phyloP scores from a whole-genome alignment of 176 grass and related monocot species.

The Musa troglodytarum region DNA sequence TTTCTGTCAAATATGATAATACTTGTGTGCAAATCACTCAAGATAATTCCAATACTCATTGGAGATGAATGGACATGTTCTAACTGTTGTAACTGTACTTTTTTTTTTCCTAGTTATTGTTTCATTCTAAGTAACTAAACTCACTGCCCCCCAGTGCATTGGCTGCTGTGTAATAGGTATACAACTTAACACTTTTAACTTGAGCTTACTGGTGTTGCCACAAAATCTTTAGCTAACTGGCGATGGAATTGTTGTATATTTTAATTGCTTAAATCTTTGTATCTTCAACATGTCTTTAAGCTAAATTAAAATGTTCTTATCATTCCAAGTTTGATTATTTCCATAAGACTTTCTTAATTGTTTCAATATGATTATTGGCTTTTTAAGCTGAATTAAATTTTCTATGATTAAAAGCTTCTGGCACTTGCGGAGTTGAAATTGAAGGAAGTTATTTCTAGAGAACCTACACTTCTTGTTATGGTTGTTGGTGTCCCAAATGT shows the following conservation, averaged over 20 bases:
- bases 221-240: too few species aligned
- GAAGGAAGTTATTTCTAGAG: conserved; percentile 80
- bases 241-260: neutral
- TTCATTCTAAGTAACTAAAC: too few species aligned
- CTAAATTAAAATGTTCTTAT: neutral
- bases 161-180: too few species aligned
- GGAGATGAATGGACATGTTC: too few species aligned
- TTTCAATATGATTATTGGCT: neutral
- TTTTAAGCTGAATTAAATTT: neutral
- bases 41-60: too few species aligned
- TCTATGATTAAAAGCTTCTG: conserved; percentile 48
- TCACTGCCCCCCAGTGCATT: too few species aligned
- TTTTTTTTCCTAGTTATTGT: too few species aligned
- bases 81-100: too few species aligned
- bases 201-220: too few species aligned
- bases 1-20: too few species aligned
- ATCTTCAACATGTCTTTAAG: neutral
- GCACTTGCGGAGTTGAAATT: conserved; percentile 73
- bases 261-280: neutral
- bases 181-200: too few species aligned
- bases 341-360: neutral
- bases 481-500: conserved; percentile 95
- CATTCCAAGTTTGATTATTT: neutral
- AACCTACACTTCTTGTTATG: conserved; percentile 94
- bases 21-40: too few species aligned